Conservation (phyloP, 345 rosid genomes). For the Corchorus capsularis region DNA sequence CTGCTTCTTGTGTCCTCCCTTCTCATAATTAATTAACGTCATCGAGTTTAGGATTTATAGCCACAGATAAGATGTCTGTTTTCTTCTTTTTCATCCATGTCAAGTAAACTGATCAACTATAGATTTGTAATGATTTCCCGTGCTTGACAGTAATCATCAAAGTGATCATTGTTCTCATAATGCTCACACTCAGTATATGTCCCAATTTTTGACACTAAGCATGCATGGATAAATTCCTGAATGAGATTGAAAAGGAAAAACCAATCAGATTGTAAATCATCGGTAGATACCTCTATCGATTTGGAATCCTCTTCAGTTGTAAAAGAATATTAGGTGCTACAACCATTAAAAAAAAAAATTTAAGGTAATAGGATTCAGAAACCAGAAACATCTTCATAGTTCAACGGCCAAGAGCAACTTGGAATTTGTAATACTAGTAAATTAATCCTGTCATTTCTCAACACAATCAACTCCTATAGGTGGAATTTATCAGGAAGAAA, state of each 20-base stretch:
- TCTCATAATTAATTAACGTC: background rate
- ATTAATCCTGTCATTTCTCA: no score
- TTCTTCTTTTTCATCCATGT: background rate
- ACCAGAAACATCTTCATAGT: no score
- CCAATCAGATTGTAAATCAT: conserved; percentile 25
- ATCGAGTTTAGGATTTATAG: background rate
- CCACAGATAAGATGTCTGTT: background rate
- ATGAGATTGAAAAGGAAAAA: conserved; percentile 25
- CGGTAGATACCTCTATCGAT: background rate
- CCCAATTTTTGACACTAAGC: background rate
- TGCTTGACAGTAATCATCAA: background rate
- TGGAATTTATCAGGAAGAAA: no score
- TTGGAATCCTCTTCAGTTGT: background rate
- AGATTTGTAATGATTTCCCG: background rate
- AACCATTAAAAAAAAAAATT: no score
- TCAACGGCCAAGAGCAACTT: no score
- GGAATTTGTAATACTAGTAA: no score
- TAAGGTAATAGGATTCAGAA: no score
- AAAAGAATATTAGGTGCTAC: background rate
- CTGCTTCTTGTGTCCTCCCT: background rate
- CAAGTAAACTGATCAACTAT: background rate
- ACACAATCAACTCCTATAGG: no score
- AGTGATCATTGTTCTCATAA: background rate
- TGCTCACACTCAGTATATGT: no score
- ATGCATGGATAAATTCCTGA: conserved; percentile 29